These are phyloP conservation scores for Paracoccidioides brasiliensis DNA, from an alignment of 2,329 filamentous ascomycete species.

Conservation along the genomic window DNA sequence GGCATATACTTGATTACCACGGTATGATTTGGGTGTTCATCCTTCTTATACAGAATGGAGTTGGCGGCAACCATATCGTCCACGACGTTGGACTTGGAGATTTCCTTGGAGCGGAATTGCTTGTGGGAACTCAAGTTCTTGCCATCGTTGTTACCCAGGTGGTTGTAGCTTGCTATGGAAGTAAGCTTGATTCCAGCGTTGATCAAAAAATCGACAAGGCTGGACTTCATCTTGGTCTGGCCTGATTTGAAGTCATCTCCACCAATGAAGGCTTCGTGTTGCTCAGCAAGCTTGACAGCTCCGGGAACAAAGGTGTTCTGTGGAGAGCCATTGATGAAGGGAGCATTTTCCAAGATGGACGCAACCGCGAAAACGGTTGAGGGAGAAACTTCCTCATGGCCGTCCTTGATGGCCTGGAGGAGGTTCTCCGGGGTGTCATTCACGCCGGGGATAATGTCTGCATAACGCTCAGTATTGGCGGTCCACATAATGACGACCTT, in stretches of 20 bases:
- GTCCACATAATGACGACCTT: constrained; percentile 98
- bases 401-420: constrained; percentile 69
- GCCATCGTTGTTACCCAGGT: constrained; percentile 98
- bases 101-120: constrained; percentile 99
- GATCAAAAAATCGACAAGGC: constrained; percentile 95
- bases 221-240: constrained; percentile 99
- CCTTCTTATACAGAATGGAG: constrained; percentile 72
- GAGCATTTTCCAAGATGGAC: constrained; percentile 73
- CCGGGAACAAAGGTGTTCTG: constrained; percentile 98
- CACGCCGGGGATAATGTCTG: constrained; percentile 73
- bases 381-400: constrained; percentile 83
- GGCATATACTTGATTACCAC: constrained; percentile 99
- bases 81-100: constrained; percentile 97
- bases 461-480: constrained; percentile 95
- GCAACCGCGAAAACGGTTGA: constrained; percentile 95
- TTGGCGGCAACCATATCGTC: constrained; percentile 99
- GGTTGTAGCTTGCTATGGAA: constrained; percentile 97
- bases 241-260: constrained; percentile 99
- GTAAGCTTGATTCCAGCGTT: constrained; percentile 97
- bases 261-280: constrained; percentile 79
- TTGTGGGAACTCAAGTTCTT: constrained; percentile 96
- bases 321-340: constrained; percentile 98
- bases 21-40: constrained; percentile 93
- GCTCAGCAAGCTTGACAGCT: constrained; percentile 75
- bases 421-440: constrained; percentile 97